phyloP scores from a whole-genome alignment of 2,329 filamentous ascomycete species.

The Pestalotiopsis sp. region DNA sequence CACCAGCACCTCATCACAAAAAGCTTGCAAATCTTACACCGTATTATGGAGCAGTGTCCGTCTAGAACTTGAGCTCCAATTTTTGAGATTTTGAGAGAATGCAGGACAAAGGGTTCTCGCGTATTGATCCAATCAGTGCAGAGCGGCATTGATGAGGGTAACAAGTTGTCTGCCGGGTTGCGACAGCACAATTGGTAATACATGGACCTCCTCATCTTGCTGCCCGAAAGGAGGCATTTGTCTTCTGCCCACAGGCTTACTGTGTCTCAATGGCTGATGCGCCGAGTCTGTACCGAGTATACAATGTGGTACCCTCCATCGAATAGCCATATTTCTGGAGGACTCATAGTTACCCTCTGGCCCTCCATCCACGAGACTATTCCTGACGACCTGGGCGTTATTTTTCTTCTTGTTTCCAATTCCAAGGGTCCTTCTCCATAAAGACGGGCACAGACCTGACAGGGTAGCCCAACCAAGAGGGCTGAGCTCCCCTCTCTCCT shows the following conservation, averaged over 20 bases:
- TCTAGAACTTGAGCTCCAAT: background rate
- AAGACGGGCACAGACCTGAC: background rate
- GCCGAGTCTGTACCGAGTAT: no score
- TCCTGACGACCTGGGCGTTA: background rate
- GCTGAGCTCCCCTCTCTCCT: background rate
- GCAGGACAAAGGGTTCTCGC: background rate
- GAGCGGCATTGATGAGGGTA: background rate
- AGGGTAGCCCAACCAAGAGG: background rate
- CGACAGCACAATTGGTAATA: background rate
- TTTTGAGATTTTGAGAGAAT: background rate
- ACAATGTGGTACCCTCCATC: no score
- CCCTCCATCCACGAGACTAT: background rate
- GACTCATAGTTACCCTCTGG: background rate
- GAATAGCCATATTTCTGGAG: no score
- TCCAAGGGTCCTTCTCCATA: background rate
- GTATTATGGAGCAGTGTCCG: background rate
- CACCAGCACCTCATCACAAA: background rate
- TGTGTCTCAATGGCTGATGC: no score
- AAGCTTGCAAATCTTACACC: background rate
- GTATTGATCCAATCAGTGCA: background rate
- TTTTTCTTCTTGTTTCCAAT: background rate
- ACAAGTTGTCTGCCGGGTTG: background rate
- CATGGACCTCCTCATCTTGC: background rate
- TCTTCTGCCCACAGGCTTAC: no score
- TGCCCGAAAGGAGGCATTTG: background rate